phyloP scores from a whole-genome alignment of 2,329 filamentous ascomycete species.

The Eutypa lata region DNA sequence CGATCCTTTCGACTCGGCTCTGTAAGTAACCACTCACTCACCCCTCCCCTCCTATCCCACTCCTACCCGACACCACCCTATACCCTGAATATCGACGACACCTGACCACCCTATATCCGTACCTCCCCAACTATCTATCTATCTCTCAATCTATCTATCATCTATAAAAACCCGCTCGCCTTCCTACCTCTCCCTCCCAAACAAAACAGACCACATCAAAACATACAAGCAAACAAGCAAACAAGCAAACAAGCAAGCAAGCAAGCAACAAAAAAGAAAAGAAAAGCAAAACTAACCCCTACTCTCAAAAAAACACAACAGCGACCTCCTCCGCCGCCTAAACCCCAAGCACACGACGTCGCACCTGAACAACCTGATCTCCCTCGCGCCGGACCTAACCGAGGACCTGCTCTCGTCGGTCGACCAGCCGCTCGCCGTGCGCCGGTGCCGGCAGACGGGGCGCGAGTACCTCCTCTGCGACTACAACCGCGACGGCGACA shows the following conservation, averaged over 20 bases:
- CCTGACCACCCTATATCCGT: too few relatives aligned
- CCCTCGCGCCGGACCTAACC: slow-evolving; percentile 84
- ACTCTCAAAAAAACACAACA: too few relatives aligned
- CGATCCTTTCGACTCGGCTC: slow-evolving; percentile 72
- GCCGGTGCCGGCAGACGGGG: slow-evolving; percentile 81
- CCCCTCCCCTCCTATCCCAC: slow-evolving; percentile 7
- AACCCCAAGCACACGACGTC: slow-evolving; percentile 88
- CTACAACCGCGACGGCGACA: slow-evolving; percentile 99
- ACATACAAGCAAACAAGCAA: too few relatives aligned
- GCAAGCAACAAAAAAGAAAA: too few relatives aligned
- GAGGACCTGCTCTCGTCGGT: slow-evolving; percentile 98
- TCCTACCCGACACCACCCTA: too few relatives aligned
- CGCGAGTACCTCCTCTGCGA: slow-evolving; percentile 98
- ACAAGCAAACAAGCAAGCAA: too few relatives aligned
- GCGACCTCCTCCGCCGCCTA: slow-evolving; percentile 95
- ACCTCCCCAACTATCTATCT: too few relatives aligned
- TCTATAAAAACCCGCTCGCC: too few relatives aligned
- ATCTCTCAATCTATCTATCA: too few relatives aligned
- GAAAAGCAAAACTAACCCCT: not conserved
- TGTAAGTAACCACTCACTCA: slow-evolving; percentile 49
- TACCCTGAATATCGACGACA: too few relatives aligned
- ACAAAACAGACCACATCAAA: too few relatives aligned
- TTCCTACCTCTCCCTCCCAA: too few relatives aligned
- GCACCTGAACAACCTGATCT: slow-evolving; percentile 87
- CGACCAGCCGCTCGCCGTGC: slow-evolving; percentile 86